Evolutionary conservation across 2,329 filamentous ascomycete species (phyloP), one percentile per base, ranked within the genome.

Genomic region (Neonectria punicea): DNA sequence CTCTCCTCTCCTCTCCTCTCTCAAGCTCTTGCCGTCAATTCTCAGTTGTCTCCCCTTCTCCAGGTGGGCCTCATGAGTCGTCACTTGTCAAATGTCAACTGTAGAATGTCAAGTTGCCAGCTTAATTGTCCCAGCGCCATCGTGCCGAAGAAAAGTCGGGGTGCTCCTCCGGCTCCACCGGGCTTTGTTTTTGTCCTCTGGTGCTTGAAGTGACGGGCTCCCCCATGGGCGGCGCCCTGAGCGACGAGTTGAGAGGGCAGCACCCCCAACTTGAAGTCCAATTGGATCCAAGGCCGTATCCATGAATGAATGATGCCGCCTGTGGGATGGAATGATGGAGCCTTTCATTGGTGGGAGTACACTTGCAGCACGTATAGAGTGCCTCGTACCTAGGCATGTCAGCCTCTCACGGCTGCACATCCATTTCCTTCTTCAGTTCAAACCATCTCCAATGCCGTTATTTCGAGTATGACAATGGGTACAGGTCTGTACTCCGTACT

Each of bases 181-280:
- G 65, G 28, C 47, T 63, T 60, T 44, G 50, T 25, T 25, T 25
- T 25, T 25, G 25, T 25, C 47, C 58, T 55, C 28, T 30, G 39
- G 41, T 39, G 14, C 14, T 63, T 39, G 34, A 66, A 51, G 16
- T 57, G 53, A 8, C 14, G 34, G 34, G 34, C 63, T 65, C 46
- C 60, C 60, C 66, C 58, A 64, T 50, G 67, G 68, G 71, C 71
- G 70, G 71, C 71, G 70, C 71, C 71, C 70, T 73, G 68, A 73
- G 65, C 65, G 44, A 68, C 54, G 63, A 71, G 69, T 55, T 65
- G 53, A 18, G 16, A 44, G 20, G 25, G 20, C 16, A 47, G 57
- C 58, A 57, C 49, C 44, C 44, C 59, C 46, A 62, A 53, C 51
- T 39, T 16, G 36, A 39, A 39, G 36, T 39, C 36, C 36, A 39